Base-by-base conservation (phyloP, 257 asterid genomes). In the Nicotiana noctiflora region DNA sequence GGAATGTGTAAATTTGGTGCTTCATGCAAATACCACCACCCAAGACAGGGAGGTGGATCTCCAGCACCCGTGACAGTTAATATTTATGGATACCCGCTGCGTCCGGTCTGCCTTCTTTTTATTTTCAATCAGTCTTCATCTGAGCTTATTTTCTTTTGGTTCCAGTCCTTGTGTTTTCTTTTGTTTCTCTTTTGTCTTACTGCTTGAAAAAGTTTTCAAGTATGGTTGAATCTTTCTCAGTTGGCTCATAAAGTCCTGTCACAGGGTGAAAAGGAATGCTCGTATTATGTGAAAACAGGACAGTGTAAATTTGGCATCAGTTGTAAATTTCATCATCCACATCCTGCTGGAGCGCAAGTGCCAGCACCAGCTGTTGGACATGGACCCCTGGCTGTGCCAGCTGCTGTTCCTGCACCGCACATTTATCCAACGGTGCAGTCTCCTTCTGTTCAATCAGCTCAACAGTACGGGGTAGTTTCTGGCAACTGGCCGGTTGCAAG, bases 311-410 rank as follows among this genome's bases (percentile, higher is more conserved):
- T 91, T 80, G 98, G 99, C 31, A 79, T 88, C 76, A 90, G 97
- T 84, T 96, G 99, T 90, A 96, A 94, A 90, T 96, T 85, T 84
- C 97, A 96, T 88, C 99, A 96, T 81, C 98, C 99, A 79, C 98
- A 90, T 89, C 98, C 93, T 62, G 93, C 92, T 66, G 97, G 94
- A 65, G 72, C 86, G 46, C 93, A 88, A 79, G 55, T 84, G 76
- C 84, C 88, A 49, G 83, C 89, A 49, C 91, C 89, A 59, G 78
- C 84, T 80, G 89, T 92, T 57, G 90, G 91, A 70, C 89, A 89
- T 52, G 90, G 90, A 70, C 83, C 89, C 67, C 76, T 88, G 87
- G 72, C 91, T 83, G 91, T 85, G 79, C 91, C 92, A 77, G 74
- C 91, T 81, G 83, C 92, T 80, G 66, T 83, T 76, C 92, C 91